Percentiles rank a stretch among this genome's conserved stretches.
phyloP scores from a whole-genome alignment of 1,284 basidiomycete genomes.

The Austroboletus niveus region DNA sequence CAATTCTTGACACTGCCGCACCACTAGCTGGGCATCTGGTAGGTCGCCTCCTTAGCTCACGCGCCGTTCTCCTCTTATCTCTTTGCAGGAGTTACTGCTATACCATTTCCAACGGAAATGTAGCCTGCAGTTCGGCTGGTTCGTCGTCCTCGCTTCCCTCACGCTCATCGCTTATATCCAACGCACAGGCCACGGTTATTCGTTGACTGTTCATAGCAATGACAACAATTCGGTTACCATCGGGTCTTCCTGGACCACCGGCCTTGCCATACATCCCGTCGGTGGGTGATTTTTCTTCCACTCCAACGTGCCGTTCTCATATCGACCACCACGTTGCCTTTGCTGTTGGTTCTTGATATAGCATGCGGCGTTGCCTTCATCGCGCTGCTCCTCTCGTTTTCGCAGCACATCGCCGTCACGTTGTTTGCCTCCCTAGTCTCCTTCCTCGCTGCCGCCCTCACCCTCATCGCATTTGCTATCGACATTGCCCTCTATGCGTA shows the following conservation, averaged over 20 bases:
- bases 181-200: slow-evolving; percentile 52
- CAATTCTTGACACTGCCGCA: slow-evolving; percentile 7
- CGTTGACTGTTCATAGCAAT: slow-evolving; percentile 33
- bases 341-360: slow-evolving; percentile 26
- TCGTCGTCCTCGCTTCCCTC: slow-evolving; percentile 11
- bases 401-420: slow-evolving; percentile 55
- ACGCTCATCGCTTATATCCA: slow-evolving; percentile 4
- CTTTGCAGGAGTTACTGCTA: slow-evolving; percentile 27
- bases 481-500: slow-evolving; percentile 72
- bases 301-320: slow-evolving; percentile 2
- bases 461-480: slow-evolving; percentile 67
- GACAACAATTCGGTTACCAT: slow-evolving; percentile 39
- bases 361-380: slow-evolving; percentile 62
- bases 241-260: slow-evolving; percentile 64
- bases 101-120: slow-evolving; percentile 12
- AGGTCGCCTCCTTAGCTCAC: background rate
- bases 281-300: slow-evolving; percentile 42
- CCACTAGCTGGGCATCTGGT: slow-evolving; percentile 31
- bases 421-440: slow-evolving; percentile 60
- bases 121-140: slow-evolving; percentile 16
- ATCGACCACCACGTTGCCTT: slow-evolving; percentile 8
- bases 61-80: slow-evolving; percentile 5
- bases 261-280: slow-evolving; percentile 70
- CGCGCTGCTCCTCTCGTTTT: slow-evolving; percentile 61
- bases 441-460: slow-evolving; percentile 63